Base-by-base conservation (phyloP, 164 flowering plant genomes). In the Buxus sempervirens region DNA sequence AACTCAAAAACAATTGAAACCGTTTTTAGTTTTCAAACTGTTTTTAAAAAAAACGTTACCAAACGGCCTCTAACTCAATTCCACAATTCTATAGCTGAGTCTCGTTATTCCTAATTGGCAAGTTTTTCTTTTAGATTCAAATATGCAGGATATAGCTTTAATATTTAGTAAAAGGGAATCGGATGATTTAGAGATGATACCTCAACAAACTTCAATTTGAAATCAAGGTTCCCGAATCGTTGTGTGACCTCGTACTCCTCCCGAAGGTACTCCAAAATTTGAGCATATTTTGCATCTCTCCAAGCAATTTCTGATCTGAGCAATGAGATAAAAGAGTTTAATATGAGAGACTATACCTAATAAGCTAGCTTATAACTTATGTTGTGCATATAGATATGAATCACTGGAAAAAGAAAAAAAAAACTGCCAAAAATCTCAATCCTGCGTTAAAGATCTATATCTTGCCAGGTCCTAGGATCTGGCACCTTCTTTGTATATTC, bases 231-330 rank as follows among this genome's bases (percentile, higher is more conserved):
- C 28, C 94, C 96, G 78, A 92, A 92, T 20, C 98, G 88, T 58
- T 90, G 98, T 2, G 93, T 76, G 38, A 92, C 86, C 73, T 92
- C 98, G 75, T 85, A 92, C 73, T 92, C 98, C 75, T 92, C 98
- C 16, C 98, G 77, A 21, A 93, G 89, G 78, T 89, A 93, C 65
- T 93, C 98, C 66, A 77, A 78, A 75, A 93, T 89, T 74, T 87
- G 88, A 32, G 96, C 91, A 76, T 90, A 93, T 73, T 86, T 90
- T 62, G 96, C 96, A 66, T 89, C 86, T 68, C 90, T 85, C 95
- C 98, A 93, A 72, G 98, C 98, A 80, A 93, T 90, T 76, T 93
- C 96, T 48, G 98, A 93, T 82, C 96, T 93, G 82, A 60, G 66
- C n/a, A 65, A 25, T 20, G 28, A 41, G 49, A 62, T 25, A 56